Percentiles rank a stretch among this genome's conserved stretches.
phyloP scores from a whole-genome alignment of 139 green algal species.

The Tetradesmus obliquus region DNA sequence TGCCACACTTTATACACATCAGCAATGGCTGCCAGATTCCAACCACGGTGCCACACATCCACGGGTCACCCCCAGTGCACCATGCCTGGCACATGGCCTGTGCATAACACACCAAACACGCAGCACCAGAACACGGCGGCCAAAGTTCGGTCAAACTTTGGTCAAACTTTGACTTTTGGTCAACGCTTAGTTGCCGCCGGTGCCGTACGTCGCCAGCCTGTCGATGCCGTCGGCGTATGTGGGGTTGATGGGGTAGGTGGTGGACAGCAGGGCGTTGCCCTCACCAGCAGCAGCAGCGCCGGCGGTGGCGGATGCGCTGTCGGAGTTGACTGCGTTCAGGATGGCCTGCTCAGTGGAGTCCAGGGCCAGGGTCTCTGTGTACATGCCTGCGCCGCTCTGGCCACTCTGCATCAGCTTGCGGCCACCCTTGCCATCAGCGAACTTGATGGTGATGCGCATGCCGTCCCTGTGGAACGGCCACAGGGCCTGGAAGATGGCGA shows the following conservation, averaged over 20 bases:
- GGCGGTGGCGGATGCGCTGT: background rate
- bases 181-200: constrained; percentile 11
- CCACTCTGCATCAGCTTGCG: constrained; percentile 21
- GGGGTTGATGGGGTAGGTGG: background rate
- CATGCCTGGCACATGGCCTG: background rate
- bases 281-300: background rate
- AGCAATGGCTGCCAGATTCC: no score
- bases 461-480: background rate
- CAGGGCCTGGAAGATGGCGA: background rate
- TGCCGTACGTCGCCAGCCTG: background rate
- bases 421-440: background rate
- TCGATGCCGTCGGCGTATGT: background rate
- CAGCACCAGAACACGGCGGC: background rate
- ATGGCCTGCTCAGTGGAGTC: constrained; percentile 29
- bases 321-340: constrained; percentile 2
- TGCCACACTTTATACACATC: no score
- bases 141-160: background rate
- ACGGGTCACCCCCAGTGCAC: no score
- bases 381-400: background rate
- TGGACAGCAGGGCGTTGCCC: background rate
- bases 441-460: constrained; percentile 12
- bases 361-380: background rate
- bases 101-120: background rate
- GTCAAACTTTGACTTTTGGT: background rate
- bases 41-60: no score